Evolutionary conservation across 1,284 basidiomycete genomes (phyloP), one percentile per base, ranked within the genome.

Genomic region (Peniophora sp.): DNA sequence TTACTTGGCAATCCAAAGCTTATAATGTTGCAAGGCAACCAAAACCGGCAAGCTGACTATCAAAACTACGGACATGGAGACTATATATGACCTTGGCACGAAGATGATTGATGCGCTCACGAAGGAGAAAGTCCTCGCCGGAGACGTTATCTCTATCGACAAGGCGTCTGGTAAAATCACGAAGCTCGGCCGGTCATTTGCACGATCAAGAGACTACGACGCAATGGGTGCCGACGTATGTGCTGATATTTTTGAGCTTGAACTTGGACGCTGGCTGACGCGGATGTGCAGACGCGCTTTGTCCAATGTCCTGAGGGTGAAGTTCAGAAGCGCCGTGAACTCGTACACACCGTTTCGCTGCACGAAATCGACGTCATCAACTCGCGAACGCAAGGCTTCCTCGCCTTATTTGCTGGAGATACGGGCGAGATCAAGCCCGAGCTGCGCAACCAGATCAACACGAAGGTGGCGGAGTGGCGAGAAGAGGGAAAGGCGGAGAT

Each of bases 301-400:
- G 93, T 99, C 2, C 92, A 96, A 74, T 97, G 93, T 65, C 96
- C 96, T 10, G 94, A 97, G 59, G 96, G 96, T 52, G 96, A 99
- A 71, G 84, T 99, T 52, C 96, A 99, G 74, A 95, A 93, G 60
- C 85, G 95, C 57, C 94, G 92, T 73, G 93, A 97, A 70, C 90
- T 98, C 38, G 89, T 95, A 3, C 96, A 99, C 68, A 97, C 94
- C 0, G 95, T 99, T 10, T 95, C 94, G 1, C 74, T 99, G 24
- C 97, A 98, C 69, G 97, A 99, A 71, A 99, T 99, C 61, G 97
- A 99, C 63, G 96, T 98, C 50, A 98, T 99, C 77, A 99, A 99
- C 75, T 95, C 91, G 58, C 80, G 96, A 48, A 98, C 96, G 20
- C 97, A 99, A 74, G 96, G 90, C 45, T 84, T 88, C 73, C 78